Evolutionary conservation across 2,329 filamentous ascomycete species (phyloP).

Genomic region (Aspergillus sp.): DNA sequence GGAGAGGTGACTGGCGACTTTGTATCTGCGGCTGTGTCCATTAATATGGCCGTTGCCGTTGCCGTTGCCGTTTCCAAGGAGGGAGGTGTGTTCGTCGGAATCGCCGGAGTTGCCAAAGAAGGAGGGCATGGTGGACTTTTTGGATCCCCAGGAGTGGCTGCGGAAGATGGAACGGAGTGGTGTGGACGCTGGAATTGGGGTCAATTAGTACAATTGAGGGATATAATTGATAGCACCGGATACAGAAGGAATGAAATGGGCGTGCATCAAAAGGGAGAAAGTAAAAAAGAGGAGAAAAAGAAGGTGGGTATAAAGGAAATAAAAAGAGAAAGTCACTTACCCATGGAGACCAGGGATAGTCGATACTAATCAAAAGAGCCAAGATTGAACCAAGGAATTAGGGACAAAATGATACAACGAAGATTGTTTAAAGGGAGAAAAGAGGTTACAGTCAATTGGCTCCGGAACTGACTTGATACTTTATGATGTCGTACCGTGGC

Average conservation of each 20-base stretch:
- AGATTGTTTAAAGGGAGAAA: too few species aligned
- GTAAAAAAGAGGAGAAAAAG: not conserved
- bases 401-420: too few species aligned
- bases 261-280: not conserved
- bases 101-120: slow-evolving; percentile 24
- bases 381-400: too few species aligned
- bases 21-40: slow-evolving; percentile 10
- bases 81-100: slow-evolving; percentile 21
- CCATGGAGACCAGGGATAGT: too few species aligned
- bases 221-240: not conserved
- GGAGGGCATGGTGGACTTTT: slow-evolving; percentile 23
- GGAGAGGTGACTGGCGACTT: slow-evolving; percentile 32
- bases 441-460: too few species aligned
- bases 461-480: too few species aligned
- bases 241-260: not conserved
- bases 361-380: too few species aligned
- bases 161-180: slow-evolving; percentile 25
- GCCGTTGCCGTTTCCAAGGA: not conserved
- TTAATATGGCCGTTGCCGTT: slow-evolving; percentile 17
- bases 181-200: not conserved
- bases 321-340: not conserved
- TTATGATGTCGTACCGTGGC: too few species aligned
- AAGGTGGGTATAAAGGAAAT: slow-evolving; percentile 1
- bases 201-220: not conserved
- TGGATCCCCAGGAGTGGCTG: slow-evolving; percentile 22